Percentiles rank a stretch among this genome's conserved stretches.
Conservation (phyloP, 1,139 yeast species). For the Scheffersomyces cryptocercus region DNA sequence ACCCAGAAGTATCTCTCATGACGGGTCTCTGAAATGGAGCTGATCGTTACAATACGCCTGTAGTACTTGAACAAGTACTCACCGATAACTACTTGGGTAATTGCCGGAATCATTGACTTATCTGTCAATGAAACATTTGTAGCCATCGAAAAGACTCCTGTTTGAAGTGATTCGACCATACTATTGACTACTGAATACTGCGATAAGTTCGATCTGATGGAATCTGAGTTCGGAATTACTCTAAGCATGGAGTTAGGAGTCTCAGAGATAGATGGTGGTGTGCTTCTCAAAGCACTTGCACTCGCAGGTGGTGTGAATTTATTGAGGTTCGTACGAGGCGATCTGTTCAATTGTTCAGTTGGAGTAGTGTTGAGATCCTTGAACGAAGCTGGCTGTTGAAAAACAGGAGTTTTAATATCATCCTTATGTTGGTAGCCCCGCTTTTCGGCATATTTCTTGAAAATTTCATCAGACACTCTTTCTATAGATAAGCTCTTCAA, state of each 20-base stretch:
- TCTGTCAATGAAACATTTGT: slow-evolving; percentile 73
- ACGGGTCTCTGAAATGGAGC: slow-evolving; percentile 74
- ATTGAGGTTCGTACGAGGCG: neutral
- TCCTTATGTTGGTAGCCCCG: slow-evolving; percentile 45
- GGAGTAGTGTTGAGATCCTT: slow-evolving; percentile 3
- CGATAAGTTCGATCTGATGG: slow-evolving; percentile 36
- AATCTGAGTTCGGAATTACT: slow-evolving; percentile 20
- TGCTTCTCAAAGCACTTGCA: slow-evolving; percentile 11
- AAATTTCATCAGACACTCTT: slow-evolving; percentile 45
- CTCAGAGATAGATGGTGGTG: slow-evolving; percentile 12
- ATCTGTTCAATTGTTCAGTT: slow-evolving; percentile 3
- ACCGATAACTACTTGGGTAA: slow-evolving; percentile 92
- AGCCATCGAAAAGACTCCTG: slow-evolving; percentile 55
- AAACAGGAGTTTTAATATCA: slow-evolving; percentile 19
- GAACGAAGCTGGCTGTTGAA: slow-evolving; percentile 11
- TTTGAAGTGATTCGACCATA: slow-evolving; percentile 31
- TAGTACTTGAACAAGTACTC: slow-evolving; percentile 87
- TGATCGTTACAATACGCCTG: slow-evolving; percentile 72
- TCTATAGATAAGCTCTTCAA: slow-evolving; percentile 46
- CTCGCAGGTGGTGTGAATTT: slow-evolving; percentile 17
- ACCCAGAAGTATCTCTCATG: slow-evolving; percentile 97
- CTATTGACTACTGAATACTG: slow-evolving; percentile 29
- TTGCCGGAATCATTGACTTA: slow-evolving; percentile 77
- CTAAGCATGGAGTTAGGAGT: slow-evolving; percentile 2
- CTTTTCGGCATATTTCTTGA: slow-evolving; percentile 46